Conservation (phyloP, 2,329 filamentous ascomycete species). For the Gnomoniopsis smithogilvyi region DNA sequence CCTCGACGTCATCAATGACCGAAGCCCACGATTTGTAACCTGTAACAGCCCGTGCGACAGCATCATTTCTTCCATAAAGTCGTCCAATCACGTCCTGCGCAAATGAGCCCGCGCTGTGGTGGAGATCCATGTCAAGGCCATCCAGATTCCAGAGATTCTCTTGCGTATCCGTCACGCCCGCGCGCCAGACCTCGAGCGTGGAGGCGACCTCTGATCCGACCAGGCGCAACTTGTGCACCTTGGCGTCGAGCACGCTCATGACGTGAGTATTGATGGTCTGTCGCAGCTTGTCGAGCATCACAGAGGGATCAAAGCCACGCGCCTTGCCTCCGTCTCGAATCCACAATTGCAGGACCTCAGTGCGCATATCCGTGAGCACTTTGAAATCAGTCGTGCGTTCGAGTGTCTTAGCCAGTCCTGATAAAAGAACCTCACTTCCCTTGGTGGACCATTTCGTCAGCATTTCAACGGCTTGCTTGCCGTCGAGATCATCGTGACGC, state of each 20-base stretch:
- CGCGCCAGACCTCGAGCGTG: conserved; percentile 59
- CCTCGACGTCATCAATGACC: conserved; percentile 65
- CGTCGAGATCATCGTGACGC: conserved; percentile 71
- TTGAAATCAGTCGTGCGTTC: conserved; percentile 62
- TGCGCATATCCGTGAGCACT: conserved; percentile 66
- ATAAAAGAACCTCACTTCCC: conserved; percentile 56
- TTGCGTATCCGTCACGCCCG: conserved; percentile 46
- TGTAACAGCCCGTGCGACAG: conserved; percentile 58
- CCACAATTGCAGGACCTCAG: conserved; percentile 70
- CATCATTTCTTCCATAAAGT: conserved; percentile 68
- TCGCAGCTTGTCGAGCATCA: conserved; percentile 67
- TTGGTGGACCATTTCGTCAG: conserved; percentile 62
- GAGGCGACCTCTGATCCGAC: conserved; percentile 64
- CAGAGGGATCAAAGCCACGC: conserved; percentile 63
- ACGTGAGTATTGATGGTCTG: conserved; percentile 67
- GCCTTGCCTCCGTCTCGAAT: conserved; percentile 64
- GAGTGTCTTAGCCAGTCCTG: conserved; percentile 61
- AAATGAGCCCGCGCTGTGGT: conserved; percentile 63
- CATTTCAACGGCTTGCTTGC: conserved; percentile 55
- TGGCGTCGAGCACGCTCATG: conserved; percentile 57
- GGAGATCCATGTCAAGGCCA: conserved; percentile 62
- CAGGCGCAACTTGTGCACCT: conserved; percentile 61
- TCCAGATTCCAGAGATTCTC: conserved; percentile 65
- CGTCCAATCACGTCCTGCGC: conserved; percentile 66
- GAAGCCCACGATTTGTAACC: conserved; percentile 71